Conservation (phyloP, 345 rosid genomes). For the Salix purpurea region DNA sequence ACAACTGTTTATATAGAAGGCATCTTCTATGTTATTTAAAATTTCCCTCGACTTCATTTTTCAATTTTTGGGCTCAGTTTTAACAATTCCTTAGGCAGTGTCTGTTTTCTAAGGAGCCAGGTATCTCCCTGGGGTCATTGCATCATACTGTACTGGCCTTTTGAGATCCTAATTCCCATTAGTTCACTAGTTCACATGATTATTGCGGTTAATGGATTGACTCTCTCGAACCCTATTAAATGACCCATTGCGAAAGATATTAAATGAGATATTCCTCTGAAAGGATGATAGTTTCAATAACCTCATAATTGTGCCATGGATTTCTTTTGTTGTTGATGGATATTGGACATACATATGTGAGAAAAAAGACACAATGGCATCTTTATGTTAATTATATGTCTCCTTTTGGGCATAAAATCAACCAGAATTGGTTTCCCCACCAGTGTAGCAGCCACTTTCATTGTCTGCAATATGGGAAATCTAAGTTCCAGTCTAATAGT, state of each 20-base stretch:
- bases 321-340: background rate
- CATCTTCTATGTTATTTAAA: too few species aligned
- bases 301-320: background rate
- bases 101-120: background rate
- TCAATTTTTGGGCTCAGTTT: background rate
- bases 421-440: background rate
- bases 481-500: slow-evolving; percentile 1
- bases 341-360: background rate
- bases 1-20: background rate
- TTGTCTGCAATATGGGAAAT: background rate
- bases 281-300: background rate
- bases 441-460: background rate
- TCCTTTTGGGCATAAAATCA: background rate
- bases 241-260: background rate
- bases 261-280: too few species aligned
- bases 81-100: background rate
- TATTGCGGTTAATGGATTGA: background rate
- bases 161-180: background rate
- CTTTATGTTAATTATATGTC: background rate
- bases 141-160: background rate
- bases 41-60: background rate
- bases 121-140: background rate
- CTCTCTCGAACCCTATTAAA: background rate
- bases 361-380: too few species aligned
- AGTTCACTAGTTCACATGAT: too few species aligned